A percentile compares a stretch with the other conserved stretches of the same genome.
Evolutionary conservation across 1,139 yeast species (phyloP).

Genomic region (Zhuliangozyma parablackwelliae): DNA sequence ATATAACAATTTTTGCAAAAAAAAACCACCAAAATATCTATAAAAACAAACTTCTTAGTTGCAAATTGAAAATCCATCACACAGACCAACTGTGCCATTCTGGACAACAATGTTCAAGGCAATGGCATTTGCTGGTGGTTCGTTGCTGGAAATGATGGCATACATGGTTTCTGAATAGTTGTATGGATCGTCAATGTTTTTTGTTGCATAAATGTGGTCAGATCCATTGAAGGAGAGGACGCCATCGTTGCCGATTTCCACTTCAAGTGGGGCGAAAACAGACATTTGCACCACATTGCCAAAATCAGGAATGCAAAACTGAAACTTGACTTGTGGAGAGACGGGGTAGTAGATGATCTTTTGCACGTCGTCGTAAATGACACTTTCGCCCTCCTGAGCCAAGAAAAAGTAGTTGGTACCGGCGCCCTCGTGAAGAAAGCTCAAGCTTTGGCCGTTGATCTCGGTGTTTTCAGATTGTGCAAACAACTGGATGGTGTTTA

Average conservation of each 20-base stretch:
- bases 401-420: constrained; percentile 45
- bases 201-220: constrained; percentile 31
- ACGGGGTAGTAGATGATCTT: background rate
- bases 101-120: constrained; percentile 6
- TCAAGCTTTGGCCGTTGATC: constrained; percentile 23
- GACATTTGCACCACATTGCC: constrained; percentile 1
- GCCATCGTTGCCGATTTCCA: constrained; percentile 7
- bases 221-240: constrained; percentile 21
- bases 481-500: constrained; percentile 10
- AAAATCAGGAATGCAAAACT: too few species aligned
- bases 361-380: constrained; percentile 1
- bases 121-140: constrained; percentile 13
- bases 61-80: too few species aligned
- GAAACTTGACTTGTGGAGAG: too few species aligned
- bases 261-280: constrained; percentile 1
- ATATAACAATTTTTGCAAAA: too few species aligned
- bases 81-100: too few species aligned
- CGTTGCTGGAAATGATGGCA: constrained; percentile 16
- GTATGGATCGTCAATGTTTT: constrained; percentile 40
- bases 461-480: constrained; percentile 17
- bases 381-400: background rate
- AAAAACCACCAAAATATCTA: too few species aligned
- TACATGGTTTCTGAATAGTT: constrained; percentile 24
- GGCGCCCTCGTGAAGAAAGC: constrained; percentile 49
- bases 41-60: too few species aligned